Conservation (phyloP, 345 rosid species). For the Ailanthus altissimus region DNA sequence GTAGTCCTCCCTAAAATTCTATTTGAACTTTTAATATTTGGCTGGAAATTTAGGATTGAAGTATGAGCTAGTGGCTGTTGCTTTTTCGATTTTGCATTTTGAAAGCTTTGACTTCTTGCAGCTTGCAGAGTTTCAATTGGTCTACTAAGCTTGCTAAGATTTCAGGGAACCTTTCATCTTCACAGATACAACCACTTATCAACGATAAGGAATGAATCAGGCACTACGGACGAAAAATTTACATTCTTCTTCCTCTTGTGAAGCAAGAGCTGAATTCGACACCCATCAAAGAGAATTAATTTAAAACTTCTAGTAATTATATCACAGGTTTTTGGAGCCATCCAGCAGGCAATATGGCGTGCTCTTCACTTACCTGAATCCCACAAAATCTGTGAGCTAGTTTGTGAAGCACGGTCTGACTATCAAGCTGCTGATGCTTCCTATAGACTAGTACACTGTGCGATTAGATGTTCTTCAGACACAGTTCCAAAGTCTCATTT, state of each 20-base stretch:
- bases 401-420: conserved; percentile 72
- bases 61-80: neutral
- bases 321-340: conserved; percentile 81
- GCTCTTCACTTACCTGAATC: conserved; percentile 80
- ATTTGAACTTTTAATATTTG: neutral
- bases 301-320: conserved; percentile 22
- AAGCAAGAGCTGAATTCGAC: conserved; percentile 4
- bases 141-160: conserved; percentile 74
- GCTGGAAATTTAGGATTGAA: neutral
- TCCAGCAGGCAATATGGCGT: conserved; percentile 84
- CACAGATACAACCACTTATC: conserved; percentile 57
- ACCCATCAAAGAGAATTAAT: conserved; percentile 3
- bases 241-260: conserved; percentile 11
- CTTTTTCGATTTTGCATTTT: neutral
- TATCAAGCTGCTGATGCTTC: conserved; percentile 65
- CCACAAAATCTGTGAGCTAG: conserved; percentile 83
- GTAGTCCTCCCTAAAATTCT: neutral
- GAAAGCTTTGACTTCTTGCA: conserved; percentile 40
- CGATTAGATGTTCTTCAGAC: conserved; percentile 44
- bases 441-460: conserved; percentile 62
- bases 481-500: conserved; percentile 43
- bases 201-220: conserved; percentile 2
- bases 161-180: conserved; percentile 68
- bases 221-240: neutral
- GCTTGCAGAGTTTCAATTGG: conserved; percentile 96